Evolutionary conservation across 2,329 filamentous ascomycete species (phyloP).

Genomic region (Colletotrichum tropicale): DNA sequence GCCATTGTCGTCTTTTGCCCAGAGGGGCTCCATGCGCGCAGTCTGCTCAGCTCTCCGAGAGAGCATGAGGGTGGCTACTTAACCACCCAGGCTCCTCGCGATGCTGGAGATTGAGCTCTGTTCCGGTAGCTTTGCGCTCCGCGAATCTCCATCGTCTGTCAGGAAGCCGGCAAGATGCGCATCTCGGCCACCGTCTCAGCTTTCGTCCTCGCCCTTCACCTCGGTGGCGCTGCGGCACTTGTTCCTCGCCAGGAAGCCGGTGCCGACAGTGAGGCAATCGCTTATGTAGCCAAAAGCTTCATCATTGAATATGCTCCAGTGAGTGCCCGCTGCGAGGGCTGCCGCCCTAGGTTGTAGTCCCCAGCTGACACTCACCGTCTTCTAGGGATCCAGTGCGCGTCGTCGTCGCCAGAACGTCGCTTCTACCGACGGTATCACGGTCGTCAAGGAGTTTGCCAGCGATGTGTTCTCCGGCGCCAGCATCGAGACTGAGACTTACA

Average conservation of each 20-base stretch:
- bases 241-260: background rate
- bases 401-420: slow-evolving; percentile 23
- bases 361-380: background rate
- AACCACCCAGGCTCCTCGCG: background rate
- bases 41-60: background rate
- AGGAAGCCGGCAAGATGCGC: slow-evolving; percentile 13
- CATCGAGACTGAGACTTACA: slow-evolving; percentile 29
- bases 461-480: slow-evolving; percentile 32
- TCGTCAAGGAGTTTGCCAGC: slow-evolving; percentile 30
- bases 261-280: background rate
- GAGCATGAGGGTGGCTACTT: background rate
- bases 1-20: background rate
- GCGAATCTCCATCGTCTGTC: background rate
- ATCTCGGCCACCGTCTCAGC: slow-evolving; percentile 17
- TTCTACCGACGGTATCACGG: slow-evolving; percentile 20
- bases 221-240: slow-evolving; percentile 5
- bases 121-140: slow-evolving; percentile 8
- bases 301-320: slow-evolving; percentile 26
- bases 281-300: slow-evolving; percentile 23
- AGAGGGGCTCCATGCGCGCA: background rate
- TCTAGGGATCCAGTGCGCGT: slow-evolving; percentile 7
- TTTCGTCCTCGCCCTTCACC: slow-evolving; percentile 12
- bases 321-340: slow-evolving; percentile 14
- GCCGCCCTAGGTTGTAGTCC: background rate
- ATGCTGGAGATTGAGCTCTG: too few relatives aligned